These are phyloP conservation scores for Dipteronia sinensis DNA, from an alignment of 345 rosid genomes.

Conservation along the genomic window DNA sequence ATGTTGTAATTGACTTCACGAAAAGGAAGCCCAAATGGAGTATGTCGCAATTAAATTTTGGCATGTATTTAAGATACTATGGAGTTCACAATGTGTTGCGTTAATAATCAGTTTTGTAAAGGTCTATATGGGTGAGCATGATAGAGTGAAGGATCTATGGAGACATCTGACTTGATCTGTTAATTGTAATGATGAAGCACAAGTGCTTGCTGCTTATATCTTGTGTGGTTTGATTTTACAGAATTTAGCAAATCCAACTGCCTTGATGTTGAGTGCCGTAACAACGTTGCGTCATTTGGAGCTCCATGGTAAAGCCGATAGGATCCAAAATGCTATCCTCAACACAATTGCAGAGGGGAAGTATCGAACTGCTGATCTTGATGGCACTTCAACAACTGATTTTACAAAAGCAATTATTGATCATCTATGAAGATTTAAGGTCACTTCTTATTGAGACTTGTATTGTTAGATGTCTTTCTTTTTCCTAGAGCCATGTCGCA, in stretches of 20 bases:
- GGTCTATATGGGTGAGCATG: too few species aligned
- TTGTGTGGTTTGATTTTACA: conserved; percentile 15
- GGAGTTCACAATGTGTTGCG: not conserved
- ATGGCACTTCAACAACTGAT: conserved; percentile 70
- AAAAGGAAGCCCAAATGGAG: too few species aligned
- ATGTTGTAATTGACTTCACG: too few species aligned
- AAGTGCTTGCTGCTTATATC: too few species aligned
- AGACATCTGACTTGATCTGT: too few species aligned
- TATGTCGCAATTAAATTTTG: not conserved
- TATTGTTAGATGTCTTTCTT: conserved; percentile 9
- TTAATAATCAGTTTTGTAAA: too few species aligned
- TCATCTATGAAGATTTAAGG: conserved; percentile 61
- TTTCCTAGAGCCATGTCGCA: too few species aligned
- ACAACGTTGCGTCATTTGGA: conserved; percentile 83
- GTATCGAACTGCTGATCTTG: conserved; percentile 92
- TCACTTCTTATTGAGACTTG: conserved; percentile 18
- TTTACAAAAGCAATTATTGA: conserved; percentile 87
- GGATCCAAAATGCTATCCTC: conserved; percentile 77
- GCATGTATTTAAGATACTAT: not conserved
- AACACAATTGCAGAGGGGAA: conserved; percentile 87
- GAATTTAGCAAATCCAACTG: conserved; percentile 98
- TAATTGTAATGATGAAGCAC: too few species aligned
- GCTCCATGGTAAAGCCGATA: conserved; percentile 74
- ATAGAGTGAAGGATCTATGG: too few species aligned
- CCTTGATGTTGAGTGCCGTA: conserved; percentile 79